A percentile compares a stretch with the other conserved stretches of the same genome.
These are phyloP conservation scores for Monilinia laxa DNA, from an alignment of 2,329 filamentous ascomycete genomes.

Conservation along the genomic window DNA sequence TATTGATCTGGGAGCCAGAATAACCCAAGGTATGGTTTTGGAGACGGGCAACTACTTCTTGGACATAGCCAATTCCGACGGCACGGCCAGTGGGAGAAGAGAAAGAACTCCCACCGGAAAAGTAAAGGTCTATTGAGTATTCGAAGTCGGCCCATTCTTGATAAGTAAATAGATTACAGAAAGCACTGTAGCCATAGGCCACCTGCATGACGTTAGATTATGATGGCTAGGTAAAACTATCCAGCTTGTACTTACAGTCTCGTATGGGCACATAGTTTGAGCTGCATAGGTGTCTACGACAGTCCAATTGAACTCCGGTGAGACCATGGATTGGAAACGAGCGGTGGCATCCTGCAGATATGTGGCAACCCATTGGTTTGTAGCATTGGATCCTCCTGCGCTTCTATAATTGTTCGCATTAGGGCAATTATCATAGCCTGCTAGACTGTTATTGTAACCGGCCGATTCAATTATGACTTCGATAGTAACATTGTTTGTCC, in stretches of 20 bases:
- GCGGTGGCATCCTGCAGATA: constrained; percentile 65
- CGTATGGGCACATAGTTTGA: constrained; percentile 73
- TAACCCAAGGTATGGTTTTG: constrained; percentile 63
- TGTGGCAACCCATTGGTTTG: constrained; percentile 57
- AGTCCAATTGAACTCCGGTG: constrained; percentile 60
- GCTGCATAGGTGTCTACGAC: constrained; percentile 62
- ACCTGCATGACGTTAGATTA: constrained; percentile 45
- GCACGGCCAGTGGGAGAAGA: constrained; percentile 51
- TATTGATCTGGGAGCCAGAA: constrained; percentile 61
- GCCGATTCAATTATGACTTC: constrained; percentile 66
- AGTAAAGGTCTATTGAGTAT: constrained; percentile 67
- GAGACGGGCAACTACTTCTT: constrained; percentile 70
- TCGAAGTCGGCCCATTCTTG: constrained; percentile 72
- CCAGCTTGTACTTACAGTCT: constrained; percentile 50
- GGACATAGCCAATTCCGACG: constrained; percentile 70
- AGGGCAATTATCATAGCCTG: constrained; percentile 65
- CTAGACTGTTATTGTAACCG: constrained; percentile 68
- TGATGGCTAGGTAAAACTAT: neutral
- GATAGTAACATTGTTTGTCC: constrained; percentile 70
- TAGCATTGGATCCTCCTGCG: constrained; percentile 53
- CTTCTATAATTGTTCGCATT: constrained; percentile 53
- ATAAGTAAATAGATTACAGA: constrained; percentile 73
- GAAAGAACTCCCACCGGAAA: constrained; percentile 51
- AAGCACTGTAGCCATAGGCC: constrained; percentile 71
- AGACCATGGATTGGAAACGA: constrained; percentile 56